phyloP scores from a whole-genome alignment of 73 alveolate species.

The Paramecium sexaurelia region DNA sequence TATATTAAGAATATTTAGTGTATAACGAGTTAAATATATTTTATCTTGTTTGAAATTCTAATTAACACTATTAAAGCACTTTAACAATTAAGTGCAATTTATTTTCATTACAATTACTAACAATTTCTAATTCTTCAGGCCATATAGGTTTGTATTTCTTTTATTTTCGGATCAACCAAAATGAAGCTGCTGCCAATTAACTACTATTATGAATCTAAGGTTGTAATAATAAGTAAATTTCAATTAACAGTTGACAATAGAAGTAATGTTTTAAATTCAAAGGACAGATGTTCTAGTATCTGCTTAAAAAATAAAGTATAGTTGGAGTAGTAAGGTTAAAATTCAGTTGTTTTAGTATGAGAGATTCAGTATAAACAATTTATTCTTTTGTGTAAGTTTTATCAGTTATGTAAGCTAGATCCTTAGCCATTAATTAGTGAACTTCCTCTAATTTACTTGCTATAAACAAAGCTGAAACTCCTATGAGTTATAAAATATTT shows the following conservation, averaged over 20 bases:
- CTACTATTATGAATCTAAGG: neutral
- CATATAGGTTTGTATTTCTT: conserved; percentile 8
- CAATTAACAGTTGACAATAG: neutral
- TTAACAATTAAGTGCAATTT: neutral
- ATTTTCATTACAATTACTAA: neutral
- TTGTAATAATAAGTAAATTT: neutral
- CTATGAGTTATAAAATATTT: conserved; percentile 50
- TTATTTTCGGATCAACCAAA: neutral
- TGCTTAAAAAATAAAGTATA: conserved; percentile 72
- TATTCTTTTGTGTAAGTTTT: conserved; percentile 92
- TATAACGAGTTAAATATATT: neutral
- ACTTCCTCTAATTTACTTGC: conserved; percentile 74
- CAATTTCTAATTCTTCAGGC: neutral
- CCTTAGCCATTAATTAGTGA: conserved; percentile 79
- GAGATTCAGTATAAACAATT: conserved; percentile 89
- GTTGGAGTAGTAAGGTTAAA: conserved; percentile 84
- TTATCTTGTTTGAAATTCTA: conserved; percentile 5
- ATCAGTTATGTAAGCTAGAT: conserved; percentile 94
- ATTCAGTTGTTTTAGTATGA: conserved; percentile 80
- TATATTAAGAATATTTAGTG: conserved; percentile 1
- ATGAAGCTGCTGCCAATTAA: neutral
- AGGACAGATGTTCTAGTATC: conserved; percentile 63
- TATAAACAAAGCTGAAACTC: conserved; percentile 57
- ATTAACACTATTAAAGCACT: neutral
- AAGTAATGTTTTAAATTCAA: conserved; percentile 45